phyloP scores from a whole-genome alignment of 164 flowering plant genomes.

The Vitis cinerea region DNA sequence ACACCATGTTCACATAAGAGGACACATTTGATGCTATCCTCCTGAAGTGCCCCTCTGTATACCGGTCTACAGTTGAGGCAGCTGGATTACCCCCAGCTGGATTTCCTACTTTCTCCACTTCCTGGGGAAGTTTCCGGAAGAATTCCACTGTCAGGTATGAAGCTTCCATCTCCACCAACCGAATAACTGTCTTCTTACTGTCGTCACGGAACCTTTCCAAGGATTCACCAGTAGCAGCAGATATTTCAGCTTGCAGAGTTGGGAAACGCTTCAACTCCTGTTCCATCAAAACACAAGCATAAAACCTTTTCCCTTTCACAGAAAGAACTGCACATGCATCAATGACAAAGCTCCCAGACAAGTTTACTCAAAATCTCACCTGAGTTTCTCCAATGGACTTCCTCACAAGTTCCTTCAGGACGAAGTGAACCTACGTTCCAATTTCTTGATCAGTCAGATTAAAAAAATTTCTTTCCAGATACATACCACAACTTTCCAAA shows the following conservation, averaged over 20 bases:
- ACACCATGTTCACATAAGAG: slow-evolving; percentile 59
- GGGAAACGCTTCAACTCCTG: slow-evolving; percentile 68
- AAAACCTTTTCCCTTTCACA: not conserved
- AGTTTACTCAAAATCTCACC: slow-evolving; percentile 27
- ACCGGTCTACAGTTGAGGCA: slow-evolving; percentile 38
- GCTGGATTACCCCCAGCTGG: slow-evolving; percentile 23
- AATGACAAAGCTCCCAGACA: not conserved
- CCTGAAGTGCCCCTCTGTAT: slow-evolving; percentile 60
- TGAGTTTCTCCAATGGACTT: slow-evolving; percentile 61
- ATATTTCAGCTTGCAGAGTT: slow-evolving; percentile 49
- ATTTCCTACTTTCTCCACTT: slow-evolving; percentile 46
- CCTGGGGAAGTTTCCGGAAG: slow-evolving; percentile 74
- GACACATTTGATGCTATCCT: slow-evolving; percentile 72
- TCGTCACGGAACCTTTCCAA: slow-evolving; percentile 65
- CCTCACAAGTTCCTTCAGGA: slow-evolving; percentile 67
- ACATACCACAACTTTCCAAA: not conserved
- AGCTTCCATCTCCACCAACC: slow-evolving; percentile 70
- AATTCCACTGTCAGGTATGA: slow-evolving; percentile 66
- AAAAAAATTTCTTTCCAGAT: not conserved
- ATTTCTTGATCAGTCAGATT: not conserved
- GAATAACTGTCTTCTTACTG: slow-evolving; percentile 49
- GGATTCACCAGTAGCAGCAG: slow-evolving; percentile 49
- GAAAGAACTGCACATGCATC: not conserved
- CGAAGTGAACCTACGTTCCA: slow-evolving; percentile 60
- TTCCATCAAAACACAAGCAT: not conserved